Conservation (phyloP, 306 rosid genomes). For the Cucumis sativus region Cucumber_9930_V3 NC_026656.2:4522501-4523000, state of each 20-base stretch:
- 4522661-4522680: conserved; percentile 84
- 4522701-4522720: conserved; percentile 79
- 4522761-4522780: conserved; percentile 83
- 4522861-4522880: conserved; percentile 91
- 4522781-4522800: conserved; percentile 91
- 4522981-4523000: too few species aligned
- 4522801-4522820: conserved; percentile 91
- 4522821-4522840: conserved; percentile 94
- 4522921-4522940: too few species aligned
- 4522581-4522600: too few species aligned
- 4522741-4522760: conserved; percentile 88
- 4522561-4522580: background rate
- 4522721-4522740: conserved; percentile 73
- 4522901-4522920: too few species aligned
- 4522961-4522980: too few species aligned
- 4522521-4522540: conserved; percentile 66
- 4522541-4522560: conserved; percentile 44
- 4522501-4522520: conserved; percentile 61
- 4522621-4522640: too few species aligned
- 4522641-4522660: conserved; percentile 9
- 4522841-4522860: conserved; percentile 99
- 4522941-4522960: too few species aligned
- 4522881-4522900: too few species aligned
- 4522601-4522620: background rate
- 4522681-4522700: conserved; percentile 83